Conservation (phyloP, 768 basidiomycete species). For the Pleurotus salmoneostramineus region DNA sequence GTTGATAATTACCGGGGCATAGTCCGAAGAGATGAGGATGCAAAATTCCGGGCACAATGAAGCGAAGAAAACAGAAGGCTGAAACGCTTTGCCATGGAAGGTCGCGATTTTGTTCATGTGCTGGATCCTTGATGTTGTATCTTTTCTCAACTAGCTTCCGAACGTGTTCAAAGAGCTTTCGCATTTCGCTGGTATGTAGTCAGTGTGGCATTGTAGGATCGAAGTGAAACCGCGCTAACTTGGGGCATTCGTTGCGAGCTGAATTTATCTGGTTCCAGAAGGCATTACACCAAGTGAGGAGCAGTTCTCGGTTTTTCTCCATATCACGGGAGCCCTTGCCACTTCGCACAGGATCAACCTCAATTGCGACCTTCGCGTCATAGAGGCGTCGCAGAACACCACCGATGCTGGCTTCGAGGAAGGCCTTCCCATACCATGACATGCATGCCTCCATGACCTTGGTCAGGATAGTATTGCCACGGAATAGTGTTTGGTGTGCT, state of each 20-base stretch:
- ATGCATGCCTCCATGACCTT: conserved; percentile 80
- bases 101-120: conserved; percentile 43
- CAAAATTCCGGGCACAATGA: conserved; percentile 88
- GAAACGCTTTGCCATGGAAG: conserved; percentile 82
- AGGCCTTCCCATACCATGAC: conserved; percentile 75
- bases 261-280: conserved; percentile 83
- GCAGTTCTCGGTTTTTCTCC: conserved; percentile 61
- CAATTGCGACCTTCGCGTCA: conserved; percentile 71
- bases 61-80: conserved; percentile 86
- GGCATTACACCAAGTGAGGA: conserved; percentile 75
- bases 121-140: conserved; percentile 38
- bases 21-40: conserved; percentile 83
- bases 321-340: conserved; percentile 58
- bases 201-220: background rate
- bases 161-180: conserved; percentile 63
- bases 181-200: conserved; percentile 55
- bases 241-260: conserved; percentile 67
- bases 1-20: conserved; percentile 48
- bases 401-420: conserved; percentile 80
- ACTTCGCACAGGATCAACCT: conserved; percentile 74
- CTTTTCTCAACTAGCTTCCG: conserved; percentile 69
- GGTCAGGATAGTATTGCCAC: conserved; percentile 63
- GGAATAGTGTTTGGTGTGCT: conserved; percentile 78
- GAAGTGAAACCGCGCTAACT: conserved; percentile 31
- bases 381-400: conserved; percentile 64